Conservation (phyloP, 257 asterid genomes). For the Verbascum thapsus region DNA sequence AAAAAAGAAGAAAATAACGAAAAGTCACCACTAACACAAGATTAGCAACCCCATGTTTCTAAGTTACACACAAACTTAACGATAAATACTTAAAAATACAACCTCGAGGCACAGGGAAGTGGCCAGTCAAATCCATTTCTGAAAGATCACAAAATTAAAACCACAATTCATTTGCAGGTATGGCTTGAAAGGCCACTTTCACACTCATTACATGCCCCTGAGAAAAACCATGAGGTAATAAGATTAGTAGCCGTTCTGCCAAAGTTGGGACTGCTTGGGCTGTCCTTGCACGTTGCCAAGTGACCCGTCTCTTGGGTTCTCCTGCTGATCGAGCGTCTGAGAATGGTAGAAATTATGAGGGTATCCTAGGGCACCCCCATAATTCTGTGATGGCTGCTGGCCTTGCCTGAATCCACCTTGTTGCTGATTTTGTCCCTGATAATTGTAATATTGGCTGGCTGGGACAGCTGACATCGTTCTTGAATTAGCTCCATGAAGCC, state of each 20-base stretch:
- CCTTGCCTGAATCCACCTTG: conserved; percentile 78
- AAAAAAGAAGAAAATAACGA: conserved; percentile 7
- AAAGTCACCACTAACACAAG: conserved; percentile 34
- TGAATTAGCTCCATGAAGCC: conserved; percentile 85
- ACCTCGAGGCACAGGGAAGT: conserved; percentile 39
- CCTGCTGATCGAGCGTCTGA: conserved; percentile 68
- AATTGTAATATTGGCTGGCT: conserved; percentile 64
- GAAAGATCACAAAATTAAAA: conserved; percentile 19
- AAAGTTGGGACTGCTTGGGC: conserved; percentile 77
- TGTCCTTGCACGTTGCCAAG: conserved; percentile 66
- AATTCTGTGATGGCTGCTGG: conserved; percentile 81
- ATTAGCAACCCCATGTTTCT: conserved; percentile 40
- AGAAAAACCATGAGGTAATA: conserved; percentile 30
- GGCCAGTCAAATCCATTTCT: conserved; percentile 36
- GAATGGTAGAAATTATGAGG: conserved; percentile 79
- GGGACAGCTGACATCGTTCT: conserved; percentile 77
- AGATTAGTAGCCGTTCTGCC: conserved; percentile 82
- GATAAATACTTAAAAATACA: conserved; percentile 30
- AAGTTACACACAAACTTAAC: conserved; percentile 36
- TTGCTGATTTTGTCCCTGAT: conserved; percentile 79
- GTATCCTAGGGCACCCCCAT: conserved; percentile 60
- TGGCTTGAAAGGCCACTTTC: conserved; percentile 42
- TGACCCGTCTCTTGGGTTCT: conserved; percentile 63
- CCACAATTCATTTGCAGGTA: conserved; percentile 11
- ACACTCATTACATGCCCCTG: conserved; percentile 49